Percentiles rank a stretch among this genome's conserved stretches.
phyloP scores from a whole-genome alignment of 2,329 filamentous ascomycete genomes.

The Trichoderma atroviride region DNA sequence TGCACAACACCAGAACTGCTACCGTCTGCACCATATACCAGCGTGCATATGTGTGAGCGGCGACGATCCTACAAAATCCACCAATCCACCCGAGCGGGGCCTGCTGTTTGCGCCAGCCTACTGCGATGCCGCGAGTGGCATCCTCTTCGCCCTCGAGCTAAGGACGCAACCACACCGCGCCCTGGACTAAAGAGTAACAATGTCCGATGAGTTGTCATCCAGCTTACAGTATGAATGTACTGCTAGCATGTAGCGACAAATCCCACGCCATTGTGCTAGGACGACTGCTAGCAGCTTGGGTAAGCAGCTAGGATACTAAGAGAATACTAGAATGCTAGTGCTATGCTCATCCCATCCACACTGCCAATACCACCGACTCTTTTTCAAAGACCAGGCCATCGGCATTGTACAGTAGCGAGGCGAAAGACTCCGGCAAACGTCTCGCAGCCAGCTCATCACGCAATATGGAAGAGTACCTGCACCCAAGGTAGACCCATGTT shows the following conservation, averaged over 20 bases:
- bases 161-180: constrained; percentile 5
- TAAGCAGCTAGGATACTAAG: constrained; percentile 16
- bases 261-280: constrained; percentile 2
- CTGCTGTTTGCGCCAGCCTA: constrained; percentile 5
- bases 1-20: constrained; percentile 3
- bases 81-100: constrained; percentile 15
- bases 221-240: background rate
- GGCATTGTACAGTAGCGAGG: background rate
- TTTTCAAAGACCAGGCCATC: background rate
- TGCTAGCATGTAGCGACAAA: background rate
- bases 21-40: background rate
- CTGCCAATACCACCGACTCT: constrained; percentile 3
- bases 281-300: background rate
- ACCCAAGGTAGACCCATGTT: background rate
- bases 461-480: background rate
- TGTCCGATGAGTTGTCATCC: constrained; percentile 20
- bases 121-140: background rate
- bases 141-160: constrained; percentile 1
- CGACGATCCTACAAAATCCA: constrained; percentile 15
- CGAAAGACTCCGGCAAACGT: background rate
- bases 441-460: background rate
- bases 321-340: constrained; percentile 3
- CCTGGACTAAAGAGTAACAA: background rate
- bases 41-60: background rate
- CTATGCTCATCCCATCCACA: constrained; percentile 20